Evolutionary conservation across 2,329 filamentous ascomycete species (phyloP).

Genomic region (Cladophialophora carrionii): DNA sequence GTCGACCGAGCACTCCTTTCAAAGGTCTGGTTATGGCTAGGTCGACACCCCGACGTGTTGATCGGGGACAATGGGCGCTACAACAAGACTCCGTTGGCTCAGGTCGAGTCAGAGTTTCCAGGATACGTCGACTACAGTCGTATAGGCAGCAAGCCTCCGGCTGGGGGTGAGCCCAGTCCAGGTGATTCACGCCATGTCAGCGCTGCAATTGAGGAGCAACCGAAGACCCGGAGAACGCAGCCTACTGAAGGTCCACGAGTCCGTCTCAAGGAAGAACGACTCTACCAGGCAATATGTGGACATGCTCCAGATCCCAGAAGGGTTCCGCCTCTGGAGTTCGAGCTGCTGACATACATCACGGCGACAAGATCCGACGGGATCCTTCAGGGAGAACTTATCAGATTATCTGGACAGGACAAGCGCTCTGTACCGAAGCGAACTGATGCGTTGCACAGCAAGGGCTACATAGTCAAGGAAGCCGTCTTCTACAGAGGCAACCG

Average conservation of each 20-base stretch:
- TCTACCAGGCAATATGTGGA: slow-evolving; percentile 64
- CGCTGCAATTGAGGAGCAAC: neutral
- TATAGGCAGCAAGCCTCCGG: neutral
- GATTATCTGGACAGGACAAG: slow-evolving; percentile 64
- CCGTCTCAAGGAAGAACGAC: slow-evolving; percentile 58
- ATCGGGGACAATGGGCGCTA: slow-evolving; percentile 51
- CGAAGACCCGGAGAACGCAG: neutral
- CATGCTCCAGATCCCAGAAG: slow-evolving; percentile 61
- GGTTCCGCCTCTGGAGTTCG: slow-evolving; percentile 59
- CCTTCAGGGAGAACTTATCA: slow-evolving; percentile 59
- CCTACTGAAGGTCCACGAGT: slow-evolving; percentile 42
- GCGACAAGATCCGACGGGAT: slow-evolving; percentile 59
- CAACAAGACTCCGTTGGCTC: slow-evolving; percentile 47
- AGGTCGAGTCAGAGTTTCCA: slow-evolving; percentile 43
- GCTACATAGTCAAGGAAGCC: slow-evolving; percentile 63
- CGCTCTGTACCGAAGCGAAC: slow-evolving; percentile 66
- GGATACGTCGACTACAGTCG: slow-evolving; percentile 20
- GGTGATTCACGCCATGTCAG: slow-evolving; percentile 6
- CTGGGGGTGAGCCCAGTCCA: neutral
- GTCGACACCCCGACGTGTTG: slow-evolving; percentile 58
- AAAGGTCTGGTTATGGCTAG: slow-evolving; percentile 62
- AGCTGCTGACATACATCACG: slow-evolving; percentile 62
- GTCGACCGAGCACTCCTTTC: slow-evolving; percentile 58
- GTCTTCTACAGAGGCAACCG: slow-evolving; percentile 54
- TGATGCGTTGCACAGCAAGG: slow-evolving; percentile 59